Evolutionary conservation across 2,329 filamentous ascomycete genomes (phyloP), one percentile per base, ranked within the genome.

Genomic region (Dactylellina leptospora): DNA sequence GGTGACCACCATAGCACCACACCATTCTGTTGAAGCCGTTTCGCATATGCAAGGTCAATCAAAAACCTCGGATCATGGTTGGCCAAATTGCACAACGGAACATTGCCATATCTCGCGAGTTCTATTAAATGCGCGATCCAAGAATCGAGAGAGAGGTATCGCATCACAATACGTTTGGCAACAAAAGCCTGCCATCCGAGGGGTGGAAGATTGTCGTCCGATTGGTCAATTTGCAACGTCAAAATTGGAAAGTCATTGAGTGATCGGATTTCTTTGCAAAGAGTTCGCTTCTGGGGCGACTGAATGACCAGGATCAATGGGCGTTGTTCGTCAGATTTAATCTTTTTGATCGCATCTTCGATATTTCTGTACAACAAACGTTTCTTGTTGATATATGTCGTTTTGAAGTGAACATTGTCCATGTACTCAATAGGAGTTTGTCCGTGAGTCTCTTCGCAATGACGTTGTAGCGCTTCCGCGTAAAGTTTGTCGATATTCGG

Each of bases 1-100:
- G 87, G 84, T 16, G 93, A 97, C 95, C 95, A 99, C 95, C 95
- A 99, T 4, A 99, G 83, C 4, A 99, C 90, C 0, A 99, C 91
- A 64, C 93, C 92, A 78, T 93, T 96, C 75, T 90, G 89, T 77
- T 96, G 92, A 55, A 99, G 82, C 16, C 93, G 86, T 63, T 96
- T 85, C 0, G 95, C 95, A 79, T 97, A 99, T 0, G 93, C 91
- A 61, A 99, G 87, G 78, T 99, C 95, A 76, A 99, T 99, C 60
- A 99, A 82, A 81, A 95, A 97, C 2, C 92, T 87, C 25, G 95
- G 93, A 77, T 99, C 95, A 75, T 97, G 95, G 44, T 89, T 88
- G 79, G 97, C 95, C 28, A 99, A 82, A 77, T 99, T 99, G 81
- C 95, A 97, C 5, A 99, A 84, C 0, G 95, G 95, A 3, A 99